phyloP scores from a whole-genome alignment of 2,329 filamentous ascomycete species.

The Xylariaceae sp. region DNA sequence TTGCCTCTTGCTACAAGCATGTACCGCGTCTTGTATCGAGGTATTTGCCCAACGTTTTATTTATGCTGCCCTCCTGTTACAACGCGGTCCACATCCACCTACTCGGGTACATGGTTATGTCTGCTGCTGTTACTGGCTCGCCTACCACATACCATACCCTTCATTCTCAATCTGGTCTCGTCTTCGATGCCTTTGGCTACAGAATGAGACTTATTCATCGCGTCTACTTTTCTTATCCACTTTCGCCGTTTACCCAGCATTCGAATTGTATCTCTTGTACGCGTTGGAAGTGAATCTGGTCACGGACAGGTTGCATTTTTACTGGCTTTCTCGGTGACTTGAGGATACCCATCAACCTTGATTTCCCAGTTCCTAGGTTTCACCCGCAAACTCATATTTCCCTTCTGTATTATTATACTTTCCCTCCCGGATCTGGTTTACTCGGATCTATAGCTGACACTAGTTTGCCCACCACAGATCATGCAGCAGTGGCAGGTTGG shows the following conservation, averaged over 20 bases:
- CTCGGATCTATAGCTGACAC: slow-evolving; percentile 28
- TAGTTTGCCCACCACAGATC: slow-evolving; percentile 40
- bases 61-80: slow-evolving; percentile 1
- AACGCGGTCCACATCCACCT: neutral
- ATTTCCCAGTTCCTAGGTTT: neutral
- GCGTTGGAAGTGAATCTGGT: neutral
- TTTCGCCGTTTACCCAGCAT: neutral
- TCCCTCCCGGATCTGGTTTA: neutral
- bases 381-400: neutral
- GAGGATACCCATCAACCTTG: neutral
- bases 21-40: slow-evolving; percentile 12
- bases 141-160: neutral
- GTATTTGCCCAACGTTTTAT: slow-evolving; percentile 3
- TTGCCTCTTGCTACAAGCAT: slow-evolving; percentile 6
- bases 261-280: neutral
- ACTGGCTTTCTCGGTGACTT: neutral
- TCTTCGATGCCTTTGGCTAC: neutral
- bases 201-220: neutral
- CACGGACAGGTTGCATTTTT: neutral
- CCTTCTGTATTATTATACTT: neutral
- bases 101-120: slow-evolving; percentile 2
- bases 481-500: slow-evolving; percentile 61
- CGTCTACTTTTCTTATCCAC: neutral
- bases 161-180: neutral
- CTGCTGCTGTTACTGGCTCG: neutral